Evolutionary conservation across 2,329 filamentous ascomycete species (phyloP).

Genomic region (Fusarium odoratissimum): DNA sequence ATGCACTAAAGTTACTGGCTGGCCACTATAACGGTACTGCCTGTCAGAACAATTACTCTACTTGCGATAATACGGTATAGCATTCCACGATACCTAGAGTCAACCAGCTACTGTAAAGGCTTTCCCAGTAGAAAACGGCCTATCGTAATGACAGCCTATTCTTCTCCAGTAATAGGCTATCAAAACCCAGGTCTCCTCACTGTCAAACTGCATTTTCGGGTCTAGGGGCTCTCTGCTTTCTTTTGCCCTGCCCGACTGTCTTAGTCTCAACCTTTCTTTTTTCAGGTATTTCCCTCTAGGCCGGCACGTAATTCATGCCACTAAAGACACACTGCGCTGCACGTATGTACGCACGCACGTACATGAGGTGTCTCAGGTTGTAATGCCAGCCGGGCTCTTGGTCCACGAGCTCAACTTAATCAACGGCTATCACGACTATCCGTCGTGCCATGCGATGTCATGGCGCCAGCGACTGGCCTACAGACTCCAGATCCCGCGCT

Average conservation of each 20-base stretch:
- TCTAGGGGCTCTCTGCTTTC: constrained; percentile 13
- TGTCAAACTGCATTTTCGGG: background rate
- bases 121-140: background rate
- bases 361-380: constrained; percentile 28
- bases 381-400: constrained; percentile 16
- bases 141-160: background rate
- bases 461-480: background rate
- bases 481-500: constrained; percentile 28
- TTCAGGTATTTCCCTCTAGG: constrained; percentile 11
- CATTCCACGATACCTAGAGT: background rate
- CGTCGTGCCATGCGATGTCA: background rate
- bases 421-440: constrained; percentile 6
- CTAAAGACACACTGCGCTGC: constrained; percentile 3
- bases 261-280: constrained; percentile 23
- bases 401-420: background rate
- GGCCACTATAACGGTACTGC: background rate
- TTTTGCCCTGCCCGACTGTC: constrained; percentile 23
- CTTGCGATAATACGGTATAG: background rate
- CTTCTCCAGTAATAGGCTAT: background rate
- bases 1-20: background rate
- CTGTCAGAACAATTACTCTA: background rate
- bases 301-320: constrained; percentile 21
- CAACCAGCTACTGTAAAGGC: background rate
- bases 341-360: constrained; percentile 4
- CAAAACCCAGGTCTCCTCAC: background rate